Evolutionary conservation across 2,329 filamentous ascomycete species (phyloP).

Genomic region (Neopestalotiopsis rosae): DNA sequence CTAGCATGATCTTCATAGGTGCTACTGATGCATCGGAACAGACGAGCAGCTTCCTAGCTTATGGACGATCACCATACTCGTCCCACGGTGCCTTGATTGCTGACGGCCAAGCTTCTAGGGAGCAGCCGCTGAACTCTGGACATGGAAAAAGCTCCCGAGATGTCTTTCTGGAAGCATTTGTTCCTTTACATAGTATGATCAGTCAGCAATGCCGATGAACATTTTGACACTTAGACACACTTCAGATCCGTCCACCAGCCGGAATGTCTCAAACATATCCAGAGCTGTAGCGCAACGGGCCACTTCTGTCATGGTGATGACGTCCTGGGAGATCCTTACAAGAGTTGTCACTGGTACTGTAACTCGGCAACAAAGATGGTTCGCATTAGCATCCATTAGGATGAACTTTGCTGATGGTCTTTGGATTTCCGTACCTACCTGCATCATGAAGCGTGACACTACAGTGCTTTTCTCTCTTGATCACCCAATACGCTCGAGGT

Average conservation of each 20-base stretch:
- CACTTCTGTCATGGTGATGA: no score
- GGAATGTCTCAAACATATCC: no score
- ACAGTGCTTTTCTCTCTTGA: background rate
- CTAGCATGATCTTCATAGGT: no score
- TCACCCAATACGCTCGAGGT: background rate
- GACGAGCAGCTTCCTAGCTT: background rate
- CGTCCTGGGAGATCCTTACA: no score
- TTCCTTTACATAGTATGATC: background rate
- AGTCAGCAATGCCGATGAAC: no score
- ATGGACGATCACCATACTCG: background rate
- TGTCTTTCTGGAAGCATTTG: background rate
- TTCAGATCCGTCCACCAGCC: no score
- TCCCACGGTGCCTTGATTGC: background rate
- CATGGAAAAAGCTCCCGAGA: background rate
- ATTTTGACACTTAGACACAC: no score
- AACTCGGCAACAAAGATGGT: no score
- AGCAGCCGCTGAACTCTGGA: slow-evolving; percentile 2
- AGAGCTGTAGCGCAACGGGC: no score
- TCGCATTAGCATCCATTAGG: no score
- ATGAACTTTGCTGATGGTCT: background rate
- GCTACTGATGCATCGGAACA: no score
- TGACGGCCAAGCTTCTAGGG: slow-evolving; percentile 2
- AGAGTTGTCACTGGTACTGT: no score
- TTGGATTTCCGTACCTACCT: background rate
- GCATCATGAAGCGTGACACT: background rate